A percentile compares a stretch with the other conserved stretches of the same genome.
Evolutionary conservation across 345 rosid species (phyloP).

Genomic region (Excoecaria agallocha): DNA sequence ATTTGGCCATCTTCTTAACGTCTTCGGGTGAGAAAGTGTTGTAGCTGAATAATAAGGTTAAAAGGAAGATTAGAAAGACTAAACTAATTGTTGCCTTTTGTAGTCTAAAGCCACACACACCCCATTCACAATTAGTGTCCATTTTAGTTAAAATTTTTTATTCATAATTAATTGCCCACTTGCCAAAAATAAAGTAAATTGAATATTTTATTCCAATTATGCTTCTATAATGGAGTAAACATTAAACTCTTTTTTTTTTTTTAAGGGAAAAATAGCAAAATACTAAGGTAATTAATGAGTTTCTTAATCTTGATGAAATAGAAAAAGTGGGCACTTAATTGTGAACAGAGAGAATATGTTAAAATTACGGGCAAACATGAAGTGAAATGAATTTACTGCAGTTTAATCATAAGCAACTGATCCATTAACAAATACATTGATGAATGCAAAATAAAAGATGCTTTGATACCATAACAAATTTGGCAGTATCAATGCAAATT

Average conservation of each 20-base stretch:
- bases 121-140: too few species aligned
- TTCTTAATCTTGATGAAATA: too few species aligned
- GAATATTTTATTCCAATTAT: too few species aligned
- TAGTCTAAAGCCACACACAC: neutral
- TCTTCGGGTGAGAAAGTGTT: slow-evolving; percentile 76
- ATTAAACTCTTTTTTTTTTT: too few species aligned
- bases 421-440: neutral
- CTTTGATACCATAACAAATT: neutral
- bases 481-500: neutral
- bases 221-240: too few species aligned
- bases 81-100: neutral
- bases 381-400: neutral
- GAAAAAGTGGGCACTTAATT: too few species aligned
- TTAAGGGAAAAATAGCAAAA: too few species aligned
- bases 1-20: slow-evolving; percentile 77
- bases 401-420: neutral
- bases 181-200: too few species aligned
- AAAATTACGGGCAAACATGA: neutral
- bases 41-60: slow-evolving; percentile 49
- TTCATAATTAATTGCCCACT: too few species aligned
- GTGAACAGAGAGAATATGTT: neutral
- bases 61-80: slow-evolving; percentile 11
- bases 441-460: neutral
- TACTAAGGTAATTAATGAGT: too few species aligned
- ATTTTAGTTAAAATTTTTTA: too few species aligned